Evolutionary conservation across 768 basidiomycete species (phyloP).

Genomic region (Russula abietina): DNA sequence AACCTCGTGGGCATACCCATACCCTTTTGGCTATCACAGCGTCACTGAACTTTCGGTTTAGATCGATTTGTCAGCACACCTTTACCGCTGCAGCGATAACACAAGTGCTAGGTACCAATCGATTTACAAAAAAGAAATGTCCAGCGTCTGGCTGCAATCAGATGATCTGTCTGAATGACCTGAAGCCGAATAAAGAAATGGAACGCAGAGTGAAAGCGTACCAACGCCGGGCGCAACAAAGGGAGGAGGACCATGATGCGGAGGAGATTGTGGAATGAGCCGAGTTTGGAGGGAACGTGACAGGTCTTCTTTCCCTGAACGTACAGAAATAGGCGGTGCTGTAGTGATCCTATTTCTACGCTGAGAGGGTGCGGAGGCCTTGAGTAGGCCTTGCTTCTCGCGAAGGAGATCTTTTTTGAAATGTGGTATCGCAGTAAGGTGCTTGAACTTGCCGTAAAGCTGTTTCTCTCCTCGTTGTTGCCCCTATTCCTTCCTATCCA

Average conservation of each 20-base stretch:
- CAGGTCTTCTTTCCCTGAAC: not conserved
- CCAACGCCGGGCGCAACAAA: conserved; percentile 46
- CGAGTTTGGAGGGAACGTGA: not conserved
- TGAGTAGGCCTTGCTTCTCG: not conserved
- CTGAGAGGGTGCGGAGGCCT: not conserved
- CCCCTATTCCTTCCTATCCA: not conserved
- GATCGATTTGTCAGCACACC: conserved; percentile 69
- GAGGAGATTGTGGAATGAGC: conserved; percentile 55
- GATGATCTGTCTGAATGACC: conserved; percentile 44
- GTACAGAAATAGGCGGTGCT: not conserved
- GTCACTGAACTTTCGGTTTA: conserved; percentile 30
- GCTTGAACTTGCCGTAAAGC: too few species aligned
- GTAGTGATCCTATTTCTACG: not conserved
- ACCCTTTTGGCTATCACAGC: not conserved
- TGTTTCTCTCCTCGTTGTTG: not conserved
- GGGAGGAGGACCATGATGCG: conserved; percentile 33
- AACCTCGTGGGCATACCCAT: conserved; percentile 59
- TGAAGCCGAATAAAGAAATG: conserved; percentile 51
- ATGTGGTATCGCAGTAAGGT: not conserved
- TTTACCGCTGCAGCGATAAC: conserved; percentile 70
- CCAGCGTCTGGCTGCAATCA: conserved; percentile 71
- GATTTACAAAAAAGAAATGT: conserved; percentile 39
- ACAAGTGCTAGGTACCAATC: conserved; percentile 48
- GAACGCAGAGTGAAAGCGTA: conserved; percentile 56
- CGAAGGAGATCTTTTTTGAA: not conserved